Evolutionary conservation across 1,284 basidiomycete species (phyloP), one percentile per base, ranked within the genome.

Genomic region (Limonomyces culmigenus): DNA sequence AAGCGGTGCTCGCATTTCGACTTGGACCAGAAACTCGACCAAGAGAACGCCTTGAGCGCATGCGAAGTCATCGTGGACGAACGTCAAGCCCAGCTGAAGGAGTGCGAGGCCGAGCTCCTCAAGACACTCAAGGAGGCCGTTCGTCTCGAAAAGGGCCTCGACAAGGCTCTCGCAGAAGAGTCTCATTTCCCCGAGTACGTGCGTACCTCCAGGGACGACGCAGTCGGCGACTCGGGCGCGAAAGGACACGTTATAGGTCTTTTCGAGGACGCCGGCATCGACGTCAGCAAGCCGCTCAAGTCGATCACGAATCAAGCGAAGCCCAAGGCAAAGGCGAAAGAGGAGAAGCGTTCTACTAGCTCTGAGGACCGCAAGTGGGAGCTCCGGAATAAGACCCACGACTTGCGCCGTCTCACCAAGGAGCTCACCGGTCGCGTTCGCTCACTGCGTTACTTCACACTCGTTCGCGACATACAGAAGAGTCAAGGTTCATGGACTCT

Each of bases 1-100:
- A 93, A 93, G 51, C 79, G 88, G 19, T 92, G 88, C 51, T 91
- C 89, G 5, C 89, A 93, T 53, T 93, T 93, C 54, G 83, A 88
- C 49, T 68, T 92, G 29, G 84, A 92, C 39, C 10, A 32, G 11
- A 72, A 68, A 15, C 62, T 69, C 36, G 72, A 69, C 44, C n/a
- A n/a, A n/a, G 74, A 78, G 42, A 83, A 84, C 41, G 77, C 87
- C 1, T 81, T 84, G 69, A 86, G 84, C 50, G 87, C 87, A 3
- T 96, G 89, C 54, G 84, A 93, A 46, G 74, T 87, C 47, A 93
- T 96, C 45, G 79, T 92, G 36, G 56, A 70, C 39, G 85, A 88
- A 45, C 81, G 89, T 34, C 68, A 68, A 36, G 66, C 65, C 39
- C 89, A 95, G 50, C 63, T 88, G 29, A 68, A 78, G 15, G 74